phyloP scores from a whole-genome alignment of 2,329 filamentous ascomycete species.

The Davidsoniella australis region DNA sequence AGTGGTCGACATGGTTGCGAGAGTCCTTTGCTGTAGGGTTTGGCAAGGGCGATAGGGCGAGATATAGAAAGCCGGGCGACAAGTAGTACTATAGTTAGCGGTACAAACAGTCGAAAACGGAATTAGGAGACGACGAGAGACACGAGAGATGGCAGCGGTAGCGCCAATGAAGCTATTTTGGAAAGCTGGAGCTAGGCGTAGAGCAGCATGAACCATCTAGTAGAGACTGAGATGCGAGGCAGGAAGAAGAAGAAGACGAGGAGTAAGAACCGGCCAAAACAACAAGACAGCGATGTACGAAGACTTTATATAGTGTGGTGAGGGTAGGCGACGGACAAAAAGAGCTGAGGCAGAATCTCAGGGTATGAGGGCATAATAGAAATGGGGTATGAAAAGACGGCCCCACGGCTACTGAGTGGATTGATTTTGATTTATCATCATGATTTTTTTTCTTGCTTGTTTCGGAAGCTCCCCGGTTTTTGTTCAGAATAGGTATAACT shows the following conservation, averaged over 20 bases:
- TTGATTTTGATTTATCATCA: too few species aligned
- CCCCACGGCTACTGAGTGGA: too few species aligned
- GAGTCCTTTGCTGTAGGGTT: conserved; percentile 8
- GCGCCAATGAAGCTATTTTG: background rate
- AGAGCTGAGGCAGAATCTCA: too few species aligned
- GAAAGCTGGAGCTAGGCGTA: background rate
- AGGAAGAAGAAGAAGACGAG: background rate
- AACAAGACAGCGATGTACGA: background rate
- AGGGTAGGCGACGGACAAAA: background rate
- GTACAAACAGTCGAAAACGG: background rate
- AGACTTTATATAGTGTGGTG: background rate
- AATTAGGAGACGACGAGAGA: background rate
- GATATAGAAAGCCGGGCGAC: background rate
- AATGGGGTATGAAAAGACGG: too few species aligned
- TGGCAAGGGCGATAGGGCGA: background rate
- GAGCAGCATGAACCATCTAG: conserved; percentile 2
- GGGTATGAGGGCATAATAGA: too few species aligned
- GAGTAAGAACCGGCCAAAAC: background rate
- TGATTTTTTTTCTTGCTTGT: too few species aligned
- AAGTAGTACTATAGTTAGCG: background rate
- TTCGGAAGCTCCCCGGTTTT: too few species aligned
- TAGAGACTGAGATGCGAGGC: background rate
- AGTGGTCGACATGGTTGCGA: conserved; percentile 43
- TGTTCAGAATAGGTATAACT: too few species aligned
- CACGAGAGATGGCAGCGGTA: background rate